Base-by-base conservation (phyloP, 495 filamentous ascomycete genomes). In the Arthonia radiata region DNA sequence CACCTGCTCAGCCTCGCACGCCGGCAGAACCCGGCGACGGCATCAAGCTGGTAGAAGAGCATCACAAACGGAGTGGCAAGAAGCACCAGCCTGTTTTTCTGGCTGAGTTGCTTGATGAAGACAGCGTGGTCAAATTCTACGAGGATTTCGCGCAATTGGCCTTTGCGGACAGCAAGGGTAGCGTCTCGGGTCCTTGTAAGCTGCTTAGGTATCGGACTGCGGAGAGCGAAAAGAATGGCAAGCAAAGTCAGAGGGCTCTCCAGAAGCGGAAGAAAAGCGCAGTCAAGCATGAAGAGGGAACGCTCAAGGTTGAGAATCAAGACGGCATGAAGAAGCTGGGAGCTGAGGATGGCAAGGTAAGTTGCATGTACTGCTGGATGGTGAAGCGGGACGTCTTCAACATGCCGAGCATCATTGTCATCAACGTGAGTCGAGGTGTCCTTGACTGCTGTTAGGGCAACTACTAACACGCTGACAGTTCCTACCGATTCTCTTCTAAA, bases 381-480 rank as follows among this genome's bases (percentile, higher is more conserved):
- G 80, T 94, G 31, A 86, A 82, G 57, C 58, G 86, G 33, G 86
- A 97, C 48, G 76, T 86, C 24, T 97, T 94, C 52, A 86, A 93
- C 48, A 92, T 97, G 47, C 86, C 86, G 15, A 93, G 92, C 81
- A 50, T 97, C 46, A 86, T 93, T 49, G 69, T 91, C 19, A n/a
- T n/a, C n/a, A n/a, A n/a, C n/a, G n/a, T n/a, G n/a, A n/a, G n/a
- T n/a, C n/a, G n/a, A n/a, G n/a, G n/a, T n/a, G n/a, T n/a, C n/a
- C n/a, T n/a, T n/a, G n/a, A n/a, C n/a, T n/a, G n/a, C n/a, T n/a
- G n/a, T n/a, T n/a, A n/a, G n/a, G n/a, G n/a, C n/a, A n/a, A n/a
- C n/a, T n/a, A n/a, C n/a, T n/a, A n/a, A n/a, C n/a, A n/a, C n/a
- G n/a, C n/a, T n/a, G n/a, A n/a, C n/a, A n/a, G n/a, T n/a, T n/a